Conservation (phyloP, 768 basidiomycete species). For the Mycena rebaudengoi region DNA sequence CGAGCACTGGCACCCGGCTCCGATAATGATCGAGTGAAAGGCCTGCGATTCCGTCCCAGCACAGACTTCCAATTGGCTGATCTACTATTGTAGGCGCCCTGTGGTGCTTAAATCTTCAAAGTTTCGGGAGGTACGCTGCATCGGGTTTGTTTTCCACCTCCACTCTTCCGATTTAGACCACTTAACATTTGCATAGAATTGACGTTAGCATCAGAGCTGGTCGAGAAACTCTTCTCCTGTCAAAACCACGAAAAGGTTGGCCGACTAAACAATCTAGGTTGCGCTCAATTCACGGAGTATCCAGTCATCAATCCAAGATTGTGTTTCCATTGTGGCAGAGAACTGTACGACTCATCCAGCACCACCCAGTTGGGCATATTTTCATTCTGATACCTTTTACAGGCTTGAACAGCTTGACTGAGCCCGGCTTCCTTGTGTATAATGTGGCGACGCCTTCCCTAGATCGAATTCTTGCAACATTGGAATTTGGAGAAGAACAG, state of each 20-base stretch:
- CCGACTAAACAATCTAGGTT: background rate
- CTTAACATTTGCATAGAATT: slow-evolving; percentile 53
- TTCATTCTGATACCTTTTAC: slow-evolving; percentile 1
- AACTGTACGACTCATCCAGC: slow-evolving; percentile 57
- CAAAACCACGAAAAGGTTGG: slow-evolving; percentile 86
- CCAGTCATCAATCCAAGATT: slow-evolving; percentile 81
- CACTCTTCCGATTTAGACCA: background rate
- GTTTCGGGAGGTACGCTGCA: slow-evolving; percentile 67
- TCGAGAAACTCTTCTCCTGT: slow-evolving; percentile 71
- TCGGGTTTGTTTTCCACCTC: slow-evolving; percentile 30
- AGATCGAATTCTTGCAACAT: slow-evolving; percentile 46
- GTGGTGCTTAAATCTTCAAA: slow-evolving; percentile 77
- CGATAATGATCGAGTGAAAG: slow-evolving; percentile 94
- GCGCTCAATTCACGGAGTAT: background rate
- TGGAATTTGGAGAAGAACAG: slow-evolving; percentile 44
- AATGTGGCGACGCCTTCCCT: slow-evolving; percentile 56
- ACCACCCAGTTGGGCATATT: slow-evolving; percentile 11
- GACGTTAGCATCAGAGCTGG: slow-evolving; percentile 63
- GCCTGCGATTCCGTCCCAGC: background rate
- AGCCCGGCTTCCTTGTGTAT: slow-evolving; percentile 67
- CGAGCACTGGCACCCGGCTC: slow-evolving; percentile 68
- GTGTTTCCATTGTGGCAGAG: slow-evolving; percentile 69
- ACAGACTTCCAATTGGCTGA: background rate
- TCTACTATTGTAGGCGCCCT: slow-evolving; percentile 56
- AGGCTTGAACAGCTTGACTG: slow-evolving; percentile 70